Evolutionary conservation across 345 rosid species (phyloP).

Genomic region (Dovyalis caffra): DNA sequence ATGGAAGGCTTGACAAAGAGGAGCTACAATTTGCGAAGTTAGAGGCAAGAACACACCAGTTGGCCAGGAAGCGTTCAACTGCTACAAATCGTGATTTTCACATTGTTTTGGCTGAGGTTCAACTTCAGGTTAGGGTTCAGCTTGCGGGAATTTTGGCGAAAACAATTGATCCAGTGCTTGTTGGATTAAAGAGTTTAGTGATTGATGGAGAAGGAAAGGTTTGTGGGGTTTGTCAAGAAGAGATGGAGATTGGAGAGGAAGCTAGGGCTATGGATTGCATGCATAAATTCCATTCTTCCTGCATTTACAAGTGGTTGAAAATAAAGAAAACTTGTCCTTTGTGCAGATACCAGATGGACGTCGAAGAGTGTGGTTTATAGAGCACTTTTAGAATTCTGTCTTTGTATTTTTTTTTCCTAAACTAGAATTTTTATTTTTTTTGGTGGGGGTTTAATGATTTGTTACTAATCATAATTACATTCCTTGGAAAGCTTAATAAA

Average conservation of each 20-base stretch:
- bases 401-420: too few relatives aligned
- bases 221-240: slow-evolving; percentile 11
- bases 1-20: not conserved
- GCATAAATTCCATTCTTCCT: slow-evolving; percentile 5
- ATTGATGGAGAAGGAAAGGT: not conserved
- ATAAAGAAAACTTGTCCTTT: not conserved
- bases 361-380: not conserved
- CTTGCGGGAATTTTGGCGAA: not conserved
- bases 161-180: not conserved
- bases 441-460: too few relatives aligned
- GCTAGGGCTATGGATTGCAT: slow-evolving; percentile 11
- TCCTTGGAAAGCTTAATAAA: too few relatives aligned
- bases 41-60: not conserved
- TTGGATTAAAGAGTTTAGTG: not conserved
- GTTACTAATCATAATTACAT: not conserved
- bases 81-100: not conserved
- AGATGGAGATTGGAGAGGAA: not conserved
- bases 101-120: not conserved
- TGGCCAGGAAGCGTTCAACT: slow-evolving; percentile 2
- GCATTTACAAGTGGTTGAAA: not conserved
- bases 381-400: too few relatives aligned
- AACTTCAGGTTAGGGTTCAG: not conserved
- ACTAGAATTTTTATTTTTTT: too few relatives aligned
- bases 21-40: not conserved
- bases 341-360: slow-evolving; percentile 1